Evolutionary conservation across 345 rosid species (phyloP).

Genomic region (Pelargonium nanum): DNA sequence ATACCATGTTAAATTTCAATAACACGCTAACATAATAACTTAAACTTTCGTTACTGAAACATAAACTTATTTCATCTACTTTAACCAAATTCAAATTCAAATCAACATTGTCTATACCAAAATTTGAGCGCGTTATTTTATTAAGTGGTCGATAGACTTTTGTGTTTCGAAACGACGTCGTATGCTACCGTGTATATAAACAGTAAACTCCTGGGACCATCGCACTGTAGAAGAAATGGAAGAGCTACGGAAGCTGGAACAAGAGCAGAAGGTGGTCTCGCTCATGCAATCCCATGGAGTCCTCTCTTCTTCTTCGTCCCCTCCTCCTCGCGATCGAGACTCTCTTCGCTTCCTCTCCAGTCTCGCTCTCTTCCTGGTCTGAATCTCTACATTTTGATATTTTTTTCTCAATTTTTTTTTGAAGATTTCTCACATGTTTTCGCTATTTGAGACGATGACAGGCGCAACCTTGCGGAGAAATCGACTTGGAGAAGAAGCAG

Average conservation of each 20-base stretch:
- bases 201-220: too few species aligned
- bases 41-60: too few species aligned
- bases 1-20: too few species aligned
- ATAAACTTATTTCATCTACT: too few species aligned
- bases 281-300: conserved; percentile 34
- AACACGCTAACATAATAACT: too few species aligned
- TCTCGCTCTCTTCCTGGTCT: conserved; percentile 50
- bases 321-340: conserved; percentile 23
- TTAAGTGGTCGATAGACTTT: too few species aligned
- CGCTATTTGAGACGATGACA: conserved; percentile 6
- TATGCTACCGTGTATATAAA: too few species aligned
- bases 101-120: too few species aligned
- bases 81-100: too few species aligned
- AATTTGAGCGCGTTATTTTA: too few species aligned
- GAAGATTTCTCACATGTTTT: not conserved
- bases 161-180: too few species aligned
- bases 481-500: conserved; percentile 35
- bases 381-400: not conserved
- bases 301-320: conserved; percentile 19
- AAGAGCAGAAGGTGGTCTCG: conserved; percentile 39
- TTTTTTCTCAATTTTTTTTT: not conserved
- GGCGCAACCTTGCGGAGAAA: conserved; percentile 65
- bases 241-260: conserved; percentile 61
- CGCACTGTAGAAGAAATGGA: conserved; percentile 34
- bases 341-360: conserved; percentile 56